These are phyloP conservation scores for Candida sanyaensis DNA, from an alignment of 1,139 yeast genomes.

Conservation along the genomic window DNA sequence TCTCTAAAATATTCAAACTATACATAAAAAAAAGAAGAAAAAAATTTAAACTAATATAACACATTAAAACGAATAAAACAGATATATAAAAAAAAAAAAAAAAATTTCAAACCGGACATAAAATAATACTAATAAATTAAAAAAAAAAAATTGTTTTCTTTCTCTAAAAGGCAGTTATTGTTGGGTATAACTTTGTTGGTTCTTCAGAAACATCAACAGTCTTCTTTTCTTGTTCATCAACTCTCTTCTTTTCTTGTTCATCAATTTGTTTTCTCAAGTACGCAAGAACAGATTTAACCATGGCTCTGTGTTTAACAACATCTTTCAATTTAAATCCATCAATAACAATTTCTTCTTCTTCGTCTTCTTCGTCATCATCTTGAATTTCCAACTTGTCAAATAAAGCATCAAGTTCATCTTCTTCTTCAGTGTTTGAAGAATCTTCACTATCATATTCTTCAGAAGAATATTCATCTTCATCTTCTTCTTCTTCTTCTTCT, in stretches of 20 bases:
- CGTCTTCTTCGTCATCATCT: slow-evolving; percentile 11
- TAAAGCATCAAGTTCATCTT: slow-evolving; percentile 12
- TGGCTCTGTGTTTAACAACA: slow-evolving; percentile 39
- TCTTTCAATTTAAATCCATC: slow-evolving; percentile 25
- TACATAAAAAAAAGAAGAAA: background rate
- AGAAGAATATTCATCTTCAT: slow-evolving; percentile 14
- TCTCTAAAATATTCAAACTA: background rate
- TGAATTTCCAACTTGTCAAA: slow-evolving; percentile 15
- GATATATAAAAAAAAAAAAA: background rate
- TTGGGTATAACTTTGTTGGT: slow-evolving; percentile 36
- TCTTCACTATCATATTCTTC: slow-evolving; percentile 7
- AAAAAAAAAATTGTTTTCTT: background rate
- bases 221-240: slow-evolving; percentile 13
- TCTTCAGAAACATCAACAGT: slow-evolving; percentile 13
- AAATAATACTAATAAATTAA: slow-evolving; percentile 1
- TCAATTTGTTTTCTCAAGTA: slow-evolving; percentile 24
- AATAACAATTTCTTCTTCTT: slow-evolving; percentile 12
- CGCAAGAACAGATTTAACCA: slow-evolving; percentile 33
- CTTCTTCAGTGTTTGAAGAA: slow-evolving; percentile 4
- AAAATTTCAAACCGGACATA: slow-evolving; percentile 7
- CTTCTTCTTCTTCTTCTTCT: slow-evolving; percentile 12
- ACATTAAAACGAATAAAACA: background rate
- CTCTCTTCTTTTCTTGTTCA: too few species aligned
- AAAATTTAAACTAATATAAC: background rate
- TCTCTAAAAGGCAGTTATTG: slow-evolving; percentile 42